Percentiles rank a stretch among this genome's conserved stretches.
Evolutionary conservation across 768 basidiomycete species (phyloP).

Genomic region (Naganishia friedmannii): DNA sequence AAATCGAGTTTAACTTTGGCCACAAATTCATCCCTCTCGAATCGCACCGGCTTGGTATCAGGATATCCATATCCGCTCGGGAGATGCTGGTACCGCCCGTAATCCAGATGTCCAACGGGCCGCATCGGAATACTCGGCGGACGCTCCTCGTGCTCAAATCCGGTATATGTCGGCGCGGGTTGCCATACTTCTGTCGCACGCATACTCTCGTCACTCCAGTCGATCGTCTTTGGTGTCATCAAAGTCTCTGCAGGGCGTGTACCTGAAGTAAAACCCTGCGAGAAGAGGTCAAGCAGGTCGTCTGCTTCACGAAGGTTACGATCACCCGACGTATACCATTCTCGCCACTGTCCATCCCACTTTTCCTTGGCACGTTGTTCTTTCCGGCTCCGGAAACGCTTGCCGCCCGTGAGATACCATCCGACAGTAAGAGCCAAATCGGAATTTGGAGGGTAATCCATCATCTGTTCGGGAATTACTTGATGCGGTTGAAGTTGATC

Average conservation of each 20-base stretch:
- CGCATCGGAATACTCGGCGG: slow-evolving; percentile 25
- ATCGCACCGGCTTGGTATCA: not conserved
- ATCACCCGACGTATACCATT: slow-evolving; percentile 44
- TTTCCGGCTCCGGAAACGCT: slow-evolving; percentile 39
- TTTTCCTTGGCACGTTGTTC: slow-evolving; percentile 44
- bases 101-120: slow-evolving; percentile 22
- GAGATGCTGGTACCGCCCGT: slow-evolving; percentile 21
- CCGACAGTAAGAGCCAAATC: slow-evolving; percentile 42
- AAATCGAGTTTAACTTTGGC: slow-evolving; percentile 33
- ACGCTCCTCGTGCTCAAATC: slow-evolving; percentile 21
- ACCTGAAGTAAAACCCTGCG: slow-evolving; percentile 23
- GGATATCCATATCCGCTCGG: slow-evolving; percentile 20
- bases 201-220: slow-evolving; percentile 40
- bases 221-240: slow-evolving; percentile 30
- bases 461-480: slow-evolving; percentile 47
- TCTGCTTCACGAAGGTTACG: slow-evolving; percentile 48
- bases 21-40: slow-evolving; percentile 5
- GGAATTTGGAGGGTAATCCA: slow-evolving; percentile 44
- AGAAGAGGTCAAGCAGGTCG: slow-evolving; percentile 36
- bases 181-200: slow-evolving; percentile 40
- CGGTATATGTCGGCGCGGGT: slow-evolving; percentile 32
- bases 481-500: slow-evolving; percentile 35
- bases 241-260: not conserved
- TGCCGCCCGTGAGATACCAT: slow-evolving; percentile 47
- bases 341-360: slow-evolving; percentile 49